phyloP scores from a whole-genome alignment of 768 basidiomycete genomes.

The Favolaschia claudopus region DNA sequence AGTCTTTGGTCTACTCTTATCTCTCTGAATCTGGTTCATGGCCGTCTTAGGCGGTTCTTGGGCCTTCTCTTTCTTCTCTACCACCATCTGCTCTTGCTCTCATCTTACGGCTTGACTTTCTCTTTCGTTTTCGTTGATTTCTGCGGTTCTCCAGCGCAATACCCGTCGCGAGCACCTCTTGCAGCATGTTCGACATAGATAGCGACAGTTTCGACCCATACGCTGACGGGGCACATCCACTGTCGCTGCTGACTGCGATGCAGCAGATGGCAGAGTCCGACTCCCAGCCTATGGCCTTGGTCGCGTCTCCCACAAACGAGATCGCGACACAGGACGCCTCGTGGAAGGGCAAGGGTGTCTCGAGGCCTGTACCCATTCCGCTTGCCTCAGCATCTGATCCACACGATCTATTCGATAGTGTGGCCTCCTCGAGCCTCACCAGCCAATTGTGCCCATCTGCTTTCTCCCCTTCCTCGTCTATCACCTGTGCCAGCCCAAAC shows the following conservation, averaged over 20 bases:
- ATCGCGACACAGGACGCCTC: conserved; percentile 20
- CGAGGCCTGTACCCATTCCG: conserved; percentile 61
- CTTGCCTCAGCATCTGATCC: conserved; percentile 18
- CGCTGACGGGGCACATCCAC: conserved; percentile 5
- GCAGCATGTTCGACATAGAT: conserved; percentile 23
- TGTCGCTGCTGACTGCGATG: conserved; percentile 9
- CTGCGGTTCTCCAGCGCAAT: neutral
- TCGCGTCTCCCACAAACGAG: conserved; percentile 20
- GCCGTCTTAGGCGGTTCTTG: neutral
- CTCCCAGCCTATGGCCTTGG: neutral
- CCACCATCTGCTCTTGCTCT: neutral
- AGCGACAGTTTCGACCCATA: conserved; percentile 28
- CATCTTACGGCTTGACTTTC: neutral
- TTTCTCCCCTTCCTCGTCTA: conserved; percentile 13
- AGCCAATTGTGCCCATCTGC: conserved; percentile 25
- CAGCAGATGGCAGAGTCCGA: conserved; percentile 15
- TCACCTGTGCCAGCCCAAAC: no score
- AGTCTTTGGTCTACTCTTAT: no score
- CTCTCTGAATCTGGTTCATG: conserved; percentile 19
- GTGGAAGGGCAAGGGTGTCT: conserved; percentile 64
- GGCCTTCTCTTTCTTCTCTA: conserved; percentile 1
- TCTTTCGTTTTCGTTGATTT: neutral
- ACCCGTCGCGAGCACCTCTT: neutral
- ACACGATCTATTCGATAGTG: conserved; percentile 18
- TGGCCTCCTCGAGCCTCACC: conserved; percentile 7